These are phyloP conservation scores for Tarenaya hassleriana DNA, from an alignment of 345 rosid species.

Conservation along the genomic window DNA sequence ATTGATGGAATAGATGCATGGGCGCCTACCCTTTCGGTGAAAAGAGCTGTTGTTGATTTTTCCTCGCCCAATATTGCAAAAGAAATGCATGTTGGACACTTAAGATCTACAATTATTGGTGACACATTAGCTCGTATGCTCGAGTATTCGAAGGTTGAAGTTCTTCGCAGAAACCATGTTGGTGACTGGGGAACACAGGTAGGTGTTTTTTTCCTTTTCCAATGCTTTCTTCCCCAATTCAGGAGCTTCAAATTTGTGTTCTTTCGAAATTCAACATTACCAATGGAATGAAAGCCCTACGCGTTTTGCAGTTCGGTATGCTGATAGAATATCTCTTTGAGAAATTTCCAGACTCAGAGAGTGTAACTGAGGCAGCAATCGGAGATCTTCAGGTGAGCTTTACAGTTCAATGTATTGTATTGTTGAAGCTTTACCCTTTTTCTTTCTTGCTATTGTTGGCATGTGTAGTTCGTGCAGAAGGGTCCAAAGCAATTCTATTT, in stretches of 20 bases:
- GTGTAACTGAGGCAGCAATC: slow-evolving; percentile 63
- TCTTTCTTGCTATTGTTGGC: slow-evolving; percentile 1
- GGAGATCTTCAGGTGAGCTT: slow-evolving; percentile 85
- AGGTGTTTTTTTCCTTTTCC: slow-evolving; percentile 19
- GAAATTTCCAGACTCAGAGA: slow-evolving; percentile 60
- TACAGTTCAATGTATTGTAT: slow-evolving; percentile 8
- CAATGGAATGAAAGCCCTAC: slow-evolving; percentile 2
- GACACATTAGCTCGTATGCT: slow-evolving; percentile 93
- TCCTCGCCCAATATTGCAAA: slow-evolving; percentile 99
- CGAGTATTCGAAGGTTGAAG: slow-evolving; percentile 81
- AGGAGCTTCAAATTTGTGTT: not conserved
- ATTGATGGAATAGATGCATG: slow-evolving; percentile 70
- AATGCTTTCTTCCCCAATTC: slow-evolving; percentile 2
- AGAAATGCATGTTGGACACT: slow-evolving; percentile 99
- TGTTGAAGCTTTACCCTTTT: slow-evolving; percentile 10
- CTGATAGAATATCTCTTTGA: slow-evolving; percentile 87
- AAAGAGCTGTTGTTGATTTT: slow-evolving; percentile 90
- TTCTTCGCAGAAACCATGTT: slow-evolving; percentile 95
- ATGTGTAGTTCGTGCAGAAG: slow-evolving; percentile 13
- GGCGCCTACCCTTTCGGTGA: slow-evolving; percentile 61
- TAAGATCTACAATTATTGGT: slow-evolving; percentile 93
- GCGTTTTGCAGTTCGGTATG: slow-evolving; percentile 84
- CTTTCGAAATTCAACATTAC: slow-evolving; percentile 1
- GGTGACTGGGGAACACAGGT: slow-evolving; percentile 99
- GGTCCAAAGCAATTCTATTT: slow-evolving; percentile 1